Conservation (phyloP, 129 eudicot genomes). For the Pseudognaphalium luteoalbum region DNA sequence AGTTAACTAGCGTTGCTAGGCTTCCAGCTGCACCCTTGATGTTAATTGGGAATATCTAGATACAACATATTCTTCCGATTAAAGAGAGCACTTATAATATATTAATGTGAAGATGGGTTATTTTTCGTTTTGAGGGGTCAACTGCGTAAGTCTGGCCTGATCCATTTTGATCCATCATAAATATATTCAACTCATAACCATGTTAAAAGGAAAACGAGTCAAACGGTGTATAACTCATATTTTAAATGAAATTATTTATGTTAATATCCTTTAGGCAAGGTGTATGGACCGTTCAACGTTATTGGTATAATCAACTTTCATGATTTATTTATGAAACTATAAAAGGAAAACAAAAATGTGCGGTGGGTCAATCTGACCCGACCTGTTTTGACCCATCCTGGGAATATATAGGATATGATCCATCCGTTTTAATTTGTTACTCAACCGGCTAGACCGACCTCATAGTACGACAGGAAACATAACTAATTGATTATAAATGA, state of each 20-base stretch:
- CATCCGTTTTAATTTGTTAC: neutral
- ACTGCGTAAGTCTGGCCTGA: too few relatives aligned
- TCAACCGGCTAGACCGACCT: neutral
- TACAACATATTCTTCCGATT: neutral
- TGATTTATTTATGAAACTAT: neutral
- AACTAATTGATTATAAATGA: neutral
- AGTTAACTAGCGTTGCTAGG: slow-evolving; percentile 59
- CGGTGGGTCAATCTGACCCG: neutral
- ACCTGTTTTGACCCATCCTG: neutral
- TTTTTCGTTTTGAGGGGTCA: too few relatives aligned
- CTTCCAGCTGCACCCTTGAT: slow-evolving; percentile 68
- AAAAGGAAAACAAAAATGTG: neutral
- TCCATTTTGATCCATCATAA: too few relatives aligned
- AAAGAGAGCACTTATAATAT: neutral
- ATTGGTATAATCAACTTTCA: too few relatives aligned
- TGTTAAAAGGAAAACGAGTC: too few relatives aligned
- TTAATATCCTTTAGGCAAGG: too few relatives aligned
- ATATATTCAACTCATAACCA: too few relatives aligned
- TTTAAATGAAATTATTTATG: too few relatives aligned
- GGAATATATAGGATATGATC: neutral
- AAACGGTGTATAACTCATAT: too few relatives aligned
- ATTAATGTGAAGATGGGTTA: neutral
- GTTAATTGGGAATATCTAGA: slow-evolving; percentile 60
- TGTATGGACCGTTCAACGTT: too few relatives aligned
- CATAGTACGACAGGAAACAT: neutral